Evolutionary conservation across 2,329 filamentous ascomycete genomes (phyloP).

Genomic region (Aspergillus japonicus): DNA sequence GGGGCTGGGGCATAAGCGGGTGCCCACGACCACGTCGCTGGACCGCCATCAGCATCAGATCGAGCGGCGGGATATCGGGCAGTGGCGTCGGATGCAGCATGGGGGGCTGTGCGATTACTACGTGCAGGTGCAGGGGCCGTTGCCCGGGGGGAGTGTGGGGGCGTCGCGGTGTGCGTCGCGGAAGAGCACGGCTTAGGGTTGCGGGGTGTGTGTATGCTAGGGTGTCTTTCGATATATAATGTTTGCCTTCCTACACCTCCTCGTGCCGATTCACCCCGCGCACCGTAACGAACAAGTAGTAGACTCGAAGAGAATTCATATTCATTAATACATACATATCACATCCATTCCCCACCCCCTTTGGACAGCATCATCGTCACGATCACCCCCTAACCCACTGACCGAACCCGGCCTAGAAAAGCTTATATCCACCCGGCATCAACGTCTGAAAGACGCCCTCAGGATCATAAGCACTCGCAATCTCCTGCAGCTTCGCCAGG

Average conservation of each 20-base stretch:
- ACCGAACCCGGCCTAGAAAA: constrained; percentile 20
- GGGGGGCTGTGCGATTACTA: neutral
- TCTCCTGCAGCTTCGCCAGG: constrained; percentile 27
- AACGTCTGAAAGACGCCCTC: constrained; percentile 37
- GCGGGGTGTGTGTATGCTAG: too few relatives aligned
- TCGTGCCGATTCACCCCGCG: too few relatives aligned
- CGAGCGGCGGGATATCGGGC: constrained; percentile 8
- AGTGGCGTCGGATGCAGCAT: constrained; percentile 7
- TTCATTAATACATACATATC: too few relatives aligned
- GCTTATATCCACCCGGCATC: constrained; percentile 42
- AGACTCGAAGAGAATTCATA: too few relatives aligned
- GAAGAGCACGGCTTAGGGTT: neutral
- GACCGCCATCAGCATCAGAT: neutral
- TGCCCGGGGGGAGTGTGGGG: neutral
- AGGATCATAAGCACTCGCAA: constrained; percentile 40
- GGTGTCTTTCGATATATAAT: neutral
- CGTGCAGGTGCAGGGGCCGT: neutral
- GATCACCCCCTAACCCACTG: too few relatives aligned
- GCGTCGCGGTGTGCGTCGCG: neutral
- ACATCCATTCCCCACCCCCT: neutral
- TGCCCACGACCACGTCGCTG: neutral
- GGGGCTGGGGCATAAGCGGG: constrained; percentile 15
- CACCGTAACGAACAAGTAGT: too few relatives aligned
- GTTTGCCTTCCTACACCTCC: too few relatives aligned
- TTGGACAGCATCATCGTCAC: too few relatives aligned